Percentiles rank a stretch among this genome's conserved stretches.
These are phyloP conservation scores for Chalaropsis thielavioides DNA, from an alignment of 2,329 filamentous ascomycete genomes.

Conservation along the genomic window DNA sequence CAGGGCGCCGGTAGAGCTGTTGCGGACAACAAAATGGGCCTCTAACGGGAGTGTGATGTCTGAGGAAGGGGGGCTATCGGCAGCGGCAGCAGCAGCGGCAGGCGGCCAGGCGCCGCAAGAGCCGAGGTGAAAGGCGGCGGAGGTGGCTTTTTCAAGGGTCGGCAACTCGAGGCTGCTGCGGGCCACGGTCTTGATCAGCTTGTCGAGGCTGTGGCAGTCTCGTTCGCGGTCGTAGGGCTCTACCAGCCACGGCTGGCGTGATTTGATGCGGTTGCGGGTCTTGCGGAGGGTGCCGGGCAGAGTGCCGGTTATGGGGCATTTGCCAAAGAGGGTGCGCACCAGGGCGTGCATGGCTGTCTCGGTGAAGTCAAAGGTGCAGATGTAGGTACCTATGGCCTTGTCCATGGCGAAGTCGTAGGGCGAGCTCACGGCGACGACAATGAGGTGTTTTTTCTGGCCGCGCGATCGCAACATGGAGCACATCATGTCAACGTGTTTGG, in stretches of 20 bases:
- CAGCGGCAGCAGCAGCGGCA: too few relatives aligned
- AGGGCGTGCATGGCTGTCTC: conserved; percentile 78
- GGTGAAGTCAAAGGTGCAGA: conserved; percentile 94
- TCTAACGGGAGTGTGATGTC: conserved; percentile 43
- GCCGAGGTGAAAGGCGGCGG: conserved; percentile 59
- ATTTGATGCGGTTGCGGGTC: conserved; percentile 73
- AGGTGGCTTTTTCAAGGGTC: conserved; percentile 54
- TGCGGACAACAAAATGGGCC: conserved; percentile 80
- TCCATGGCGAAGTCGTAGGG: conserved; percentile 96
- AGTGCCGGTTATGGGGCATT: conserved; percentile 44
- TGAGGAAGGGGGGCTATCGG: not conserved
- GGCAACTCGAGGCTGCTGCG: conserved; percentile 51
- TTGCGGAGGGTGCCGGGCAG: conserved; percentile 65
- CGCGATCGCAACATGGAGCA: conserved; percentile 67
- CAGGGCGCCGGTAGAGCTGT: conserved; percentile 77
- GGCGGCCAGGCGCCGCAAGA: not conserved
- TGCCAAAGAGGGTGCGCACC: conserved; percentile 71
- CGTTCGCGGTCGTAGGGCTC: conserved; percentile 72
- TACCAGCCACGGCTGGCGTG: conserved; percentile 89
- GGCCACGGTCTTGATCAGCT: conserved; percentile 56
- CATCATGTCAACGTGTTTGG: conserved; percentile 92
- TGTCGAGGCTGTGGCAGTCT: conserved; percentile 58
- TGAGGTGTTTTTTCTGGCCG: conserved; percentile 73
- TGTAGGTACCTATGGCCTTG: conserved; percentile 73
- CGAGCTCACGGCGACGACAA: conserved; percentile 86